Conservation (phyloP, 164 flowering plant species). For the Nymphaea thermarum region DNA sequence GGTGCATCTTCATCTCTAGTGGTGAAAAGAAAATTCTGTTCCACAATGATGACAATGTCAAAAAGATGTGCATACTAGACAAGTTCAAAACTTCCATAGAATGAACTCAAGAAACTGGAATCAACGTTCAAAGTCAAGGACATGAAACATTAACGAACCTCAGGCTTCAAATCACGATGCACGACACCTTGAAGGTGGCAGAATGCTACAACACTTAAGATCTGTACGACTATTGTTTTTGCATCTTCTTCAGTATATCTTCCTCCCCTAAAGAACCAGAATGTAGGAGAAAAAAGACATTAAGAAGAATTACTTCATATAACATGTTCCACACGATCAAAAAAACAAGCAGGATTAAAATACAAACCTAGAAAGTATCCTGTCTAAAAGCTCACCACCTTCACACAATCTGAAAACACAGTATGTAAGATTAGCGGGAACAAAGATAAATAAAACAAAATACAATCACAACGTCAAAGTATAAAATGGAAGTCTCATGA, state of each 20-base stretch:
- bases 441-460: too few species aligned
- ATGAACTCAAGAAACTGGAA: neutral
- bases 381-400: constrained; percentile 92
- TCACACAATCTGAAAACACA: constrained; percentile 64
- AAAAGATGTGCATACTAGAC: neutral
- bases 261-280: constrained; percentile 2
- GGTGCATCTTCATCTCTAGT: constrained; percentile 77
- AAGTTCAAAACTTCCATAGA: neutral
- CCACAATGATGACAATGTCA: constrained; percentile 5
- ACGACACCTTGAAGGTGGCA: constrained; percentile 2
- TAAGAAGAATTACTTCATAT: neutral
- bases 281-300: neutral
- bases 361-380: constrained; percentile 74
- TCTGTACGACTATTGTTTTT: neutral
- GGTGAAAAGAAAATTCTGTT: constrained; percentile 88
- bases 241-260: constrained; percentile 4
- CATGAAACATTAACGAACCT: neutral
- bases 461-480: neutral
- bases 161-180: constrained; percentile 3
- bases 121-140: neutral
- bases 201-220: constrained; percentile 3
- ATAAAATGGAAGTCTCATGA: neutral
- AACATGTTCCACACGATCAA: neutral
- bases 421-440: neutral
- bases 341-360: neutral